A percentile compares a stretch with the other conserved stretches of the same genome.
Evolutionary conservation across 495 filamentous ascomycete genomes (phyloP).

Genomic region (Podospora conica): DNA sequence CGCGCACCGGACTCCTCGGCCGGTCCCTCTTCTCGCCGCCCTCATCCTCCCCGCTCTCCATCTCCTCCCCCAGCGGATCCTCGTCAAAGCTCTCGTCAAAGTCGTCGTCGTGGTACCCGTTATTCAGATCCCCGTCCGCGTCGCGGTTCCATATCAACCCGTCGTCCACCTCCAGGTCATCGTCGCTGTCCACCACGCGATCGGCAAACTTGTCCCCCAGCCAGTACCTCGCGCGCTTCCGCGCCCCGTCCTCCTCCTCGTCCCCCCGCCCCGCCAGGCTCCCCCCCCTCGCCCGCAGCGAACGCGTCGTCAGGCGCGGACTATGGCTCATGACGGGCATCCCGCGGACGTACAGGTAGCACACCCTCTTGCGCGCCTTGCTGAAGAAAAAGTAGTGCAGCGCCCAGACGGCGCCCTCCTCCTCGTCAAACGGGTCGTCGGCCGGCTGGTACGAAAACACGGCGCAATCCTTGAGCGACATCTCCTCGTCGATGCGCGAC

Average conservation of each 20-base stretch:
- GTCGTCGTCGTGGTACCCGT: constrained; percentile 47
- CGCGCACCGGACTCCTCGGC: constrained; percentile 51
- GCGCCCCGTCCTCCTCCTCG: constrained; percentile 8
- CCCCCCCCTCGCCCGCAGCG: constrained; percentile 20
- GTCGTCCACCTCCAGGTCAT: constrained; percentile 40
- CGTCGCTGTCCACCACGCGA: constrained; percentile 34
- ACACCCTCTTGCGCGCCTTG: constrained; percentile 85
- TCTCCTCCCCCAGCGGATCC: constrained; percentile 46
- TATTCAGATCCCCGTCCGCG: constrained; percentile 45
- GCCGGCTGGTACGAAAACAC: constrained; percentile 80
- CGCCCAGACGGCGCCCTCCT: constrained; percentile 90
- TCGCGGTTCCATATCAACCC: constrained; percentile 44
- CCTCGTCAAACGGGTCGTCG: constrained; percentile 79
- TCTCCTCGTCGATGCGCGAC: constrained; percentile 84
- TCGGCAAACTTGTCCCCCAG: constrained; percentile 57
- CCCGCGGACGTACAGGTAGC: constrained; percentile 84
- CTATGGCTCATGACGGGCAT: constrained; percentile 75
- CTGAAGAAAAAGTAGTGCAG: constrained; percentile 98
- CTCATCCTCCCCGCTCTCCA: constrained; percentile 38
- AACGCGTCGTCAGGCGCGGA: constrained; percentile 32
- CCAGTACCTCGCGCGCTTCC: constrained; percentile 45
- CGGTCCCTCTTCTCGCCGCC: constrained; percentile 36
- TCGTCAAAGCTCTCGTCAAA: constrained; percentile 43
- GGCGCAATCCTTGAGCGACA: constrained; percentile 77
- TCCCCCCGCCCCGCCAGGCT: constrained; percentile 6